Evolutionary conservation across 495 filamentous ascomycete genomes (phyloP), one percentile per base, ranked within the genome.

Genomic region (Penicillium pancosmium): DNA sequence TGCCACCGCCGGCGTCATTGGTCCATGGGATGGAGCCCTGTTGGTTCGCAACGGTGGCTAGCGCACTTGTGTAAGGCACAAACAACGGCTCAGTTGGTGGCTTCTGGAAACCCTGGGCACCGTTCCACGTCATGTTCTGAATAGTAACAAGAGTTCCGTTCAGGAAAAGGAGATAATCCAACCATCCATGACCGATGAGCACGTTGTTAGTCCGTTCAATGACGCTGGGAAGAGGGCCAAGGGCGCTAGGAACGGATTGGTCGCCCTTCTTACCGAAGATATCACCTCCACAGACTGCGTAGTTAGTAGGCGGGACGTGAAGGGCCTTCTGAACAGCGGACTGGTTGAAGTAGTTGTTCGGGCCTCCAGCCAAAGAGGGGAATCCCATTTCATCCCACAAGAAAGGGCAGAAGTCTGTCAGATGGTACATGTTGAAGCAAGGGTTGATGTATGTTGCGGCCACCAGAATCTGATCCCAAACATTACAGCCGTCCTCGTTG

Each of bases 81-180:
- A 85, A 87, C 48, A 92, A 82, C 0, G 82, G 80, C 35, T 83
- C 82, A 2, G 66, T 62, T 0, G 89, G 89, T 1, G 75, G 69
- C 12, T 59, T 63, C 43, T 82, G 79, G 75, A 93, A 93, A 1
- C 91, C 91, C 54, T 87, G 83, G 12, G 68, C 67, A 5, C 91
- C 91, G 55, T 84, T 83, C 88, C 88, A 93, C 0, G 89, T 93
- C 89, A 93, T 91, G 68, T 92, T 93, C 64, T 94, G 90, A 40
- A 93, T 88, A 18, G 82, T 84, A 13, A 89, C 73, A 0, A 94
- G 77, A 0, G 87, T 85, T 11, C 90, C 88, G 61, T 91, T 88
- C 48, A 78, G 59, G 23, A 90, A 75, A 5, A 91, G 73, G 38
- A 86, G 60, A 60, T 73, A 82, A 54, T 87, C 85, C 19, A 75